Evolutionary conservation across 1,284 basidiomycete species (phyloP).

Genomic region (Irpex lacteus): DNA sequence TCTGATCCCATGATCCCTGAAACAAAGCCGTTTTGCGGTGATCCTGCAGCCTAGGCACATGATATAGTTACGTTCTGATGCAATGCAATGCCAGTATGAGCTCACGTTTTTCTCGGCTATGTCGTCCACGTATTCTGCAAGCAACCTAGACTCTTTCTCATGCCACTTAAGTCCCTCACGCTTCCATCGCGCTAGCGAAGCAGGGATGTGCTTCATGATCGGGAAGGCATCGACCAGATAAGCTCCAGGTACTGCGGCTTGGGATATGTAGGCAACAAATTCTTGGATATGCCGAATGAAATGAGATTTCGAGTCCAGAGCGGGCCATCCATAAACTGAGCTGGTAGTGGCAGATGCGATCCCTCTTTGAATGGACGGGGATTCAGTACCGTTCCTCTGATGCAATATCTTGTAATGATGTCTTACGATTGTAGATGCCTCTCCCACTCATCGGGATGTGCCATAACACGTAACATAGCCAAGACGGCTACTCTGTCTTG

Average conservation of each 20-base stretch:
- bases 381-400: not conserved
- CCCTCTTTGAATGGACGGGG: not conserved
- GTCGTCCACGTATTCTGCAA: not conserved
- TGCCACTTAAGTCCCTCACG: conserved; percentile 8
- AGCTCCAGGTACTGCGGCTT: not conserved
- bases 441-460: not conserved
- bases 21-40: not conserved
- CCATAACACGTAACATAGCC: not conserved
- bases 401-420: not conserved
- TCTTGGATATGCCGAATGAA: not conserved
- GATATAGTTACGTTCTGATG: not conserved
- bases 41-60: not conserved
- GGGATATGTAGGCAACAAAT: not conserved
- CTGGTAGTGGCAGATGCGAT: not conserved
- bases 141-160: conserved; percentile 9
- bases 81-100: not conserved
- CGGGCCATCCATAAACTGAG: not conserved
- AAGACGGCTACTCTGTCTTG: not conserved
- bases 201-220: conserved; percentile 9
- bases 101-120: not conserved
- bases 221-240: not conserved
- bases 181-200: conserved; percentile 10
- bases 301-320: not conserved
- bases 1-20: not conserved
- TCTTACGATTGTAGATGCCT: not conserved